Conservation (phyloP, 2,329 filamentous ascomycete species). For the Celoporthe dispersa region DNA sequence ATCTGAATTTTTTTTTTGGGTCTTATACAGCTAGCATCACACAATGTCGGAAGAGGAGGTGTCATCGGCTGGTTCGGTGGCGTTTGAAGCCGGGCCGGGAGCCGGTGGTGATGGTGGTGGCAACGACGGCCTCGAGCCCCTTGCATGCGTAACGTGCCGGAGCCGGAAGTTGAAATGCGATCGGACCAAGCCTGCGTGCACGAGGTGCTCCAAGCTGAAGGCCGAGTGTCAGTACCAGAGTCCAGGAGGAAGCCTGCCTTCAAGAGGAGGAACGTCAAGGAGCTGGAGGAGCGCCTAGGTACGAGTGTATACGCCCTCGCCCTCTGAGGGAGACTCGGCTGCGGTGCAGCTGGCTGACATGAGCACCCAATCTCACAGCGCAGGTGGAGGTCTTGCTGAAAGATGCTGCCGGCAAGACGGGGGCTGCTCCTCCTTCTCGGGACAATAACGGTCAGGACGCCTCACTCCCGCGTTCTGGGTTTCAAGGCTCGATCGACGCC, state of each 20-base stretch:
- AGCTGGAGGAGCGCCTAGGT: slow-evolving; percentile 87
- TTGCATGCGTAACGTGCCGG: slow-evolving; percentile 84
- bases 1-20: background rate
- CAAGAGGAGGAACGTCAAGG: slow-evolving; percentile 88
- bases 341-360: background rate
- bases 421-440: slow-evolving; percentile 26
- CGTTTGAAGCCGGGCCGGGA: slow-evolving; percentile 20
- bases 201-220: slow-evolving; percentile 75
- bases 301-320: slow-evolving; percentile 36
- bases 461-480: background rate
- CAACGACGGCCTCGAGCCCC: slow-evolving; percentile 44
- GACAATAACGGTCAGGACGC: slow-evolving; percentile 29
- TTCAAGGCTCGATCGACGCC: background rate
- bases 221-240: slow-evolving; percentile 88
- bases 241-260: slow-evolving; percentile 85
- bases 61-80: slow-evolving; percentile 22
- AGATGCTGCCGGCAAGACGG: slow-evolving; percentile 52
- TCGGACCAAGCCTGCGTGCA: slow-evolving; percentile 76
- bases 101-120: slow-evolving; percentile 16
- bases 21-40: background rate
- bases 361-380: slow-evolving; percentile 50
- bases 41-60: slow-evolving; percentile 32
- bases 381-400: slow-evolving; percentile 83
- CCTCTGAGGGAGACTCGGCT: background rate
- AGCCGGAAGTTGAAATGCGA: slow-evolving; percentile 89